Evolutionary conservation across 257 asterid species (phyloP).

Genomic region (Perilla frutescens): DNA sequence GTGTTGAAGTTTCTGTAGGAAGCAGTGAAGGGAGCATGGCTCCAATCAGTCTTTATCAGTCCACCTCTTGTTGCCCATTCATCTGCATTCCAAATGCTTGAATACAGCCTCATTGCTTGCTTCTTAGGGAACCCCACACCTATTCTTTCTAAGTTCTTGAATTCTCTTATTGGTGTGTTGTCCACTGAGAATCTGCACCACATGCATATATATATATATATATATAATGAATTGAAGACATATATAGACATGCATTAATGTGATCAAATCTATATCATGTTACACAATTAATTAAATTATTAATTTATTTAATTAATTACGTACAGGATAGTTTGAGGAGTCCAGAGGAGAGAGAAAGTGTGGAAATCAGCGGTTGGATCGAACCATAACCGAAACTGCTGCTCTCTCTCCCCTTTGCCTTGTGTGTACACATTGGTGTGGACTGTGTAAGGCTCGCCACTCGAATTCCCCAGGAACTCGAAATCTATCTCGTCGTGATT

Average conservation of each 20-base stretch:
- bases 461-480: constrained; percentile 74
- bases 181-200: constrained; percentile 43
- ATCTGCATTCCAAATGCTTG: constrained; percentile 69
- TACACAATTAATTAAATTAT: too few relatives aligned
- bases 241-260: too few relatives aligned
- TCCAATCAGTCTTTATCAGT: constrained; percentile 63
- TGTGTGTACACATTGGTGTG: constrained; percentile 70
- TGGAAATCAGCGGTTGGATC: constrained; percentile 70
- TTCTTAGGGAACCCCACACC: constrained; percentile 55
- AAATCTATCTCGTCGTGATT: constrained; percentile 76
- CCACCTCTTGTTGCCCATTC: constrained; percentile 83
- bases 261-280: too few relatives aligned
- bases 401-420: constrained; percentile 71
- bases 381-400: constrained; percentile 74
- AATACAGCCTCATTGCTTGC: constrained; percentile 60
- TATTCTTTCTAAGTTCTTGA: constrained; percentile 56
- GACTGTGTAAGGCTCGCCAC: constrained; percentile 63
- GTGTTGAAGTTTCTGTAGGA: constrained; percentile 46
- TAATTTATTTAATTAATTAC: too few relatives aligned
- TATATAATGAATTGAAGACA: too few relatives aligned
- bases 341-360: constrained; percentile 56
- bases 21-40: constrained; percentile 63
- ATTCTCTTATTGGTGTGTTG: constrained; percentile 52
- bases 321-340: constrained; percentile 58
- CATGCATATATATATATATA: too few relatives aligned